Conservation (phyloP, 192 early-diverging fungal genomes). For the Entomortierella parvispora region DNA sequence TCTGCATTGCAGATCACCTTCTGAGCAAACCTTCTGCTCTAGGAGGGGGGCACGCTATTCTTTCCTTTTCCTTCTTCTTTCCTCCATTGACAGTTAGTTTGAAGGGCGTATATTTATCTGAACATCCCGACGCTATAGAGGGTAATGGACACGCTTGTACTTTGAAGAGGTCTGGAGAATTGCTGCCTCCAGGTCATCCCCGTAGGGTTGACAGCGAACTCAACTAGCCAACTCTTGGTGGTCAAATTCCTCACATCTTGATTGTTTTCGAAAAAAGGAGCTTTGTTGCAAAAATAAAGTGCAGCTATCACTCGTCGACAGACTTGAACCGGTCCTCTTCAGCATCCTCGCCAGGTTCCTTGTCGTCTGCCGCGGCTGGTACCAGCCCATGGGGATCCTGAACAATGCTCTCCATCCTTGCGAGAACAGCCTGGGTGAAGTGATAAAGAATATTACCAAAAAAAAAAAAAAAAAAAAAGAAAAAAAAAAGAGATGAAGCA, state of each 20-base stretch:
- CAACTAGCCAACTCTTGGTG: too few species aligned
- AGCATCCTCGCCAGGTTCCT: conserved; percentile 26
- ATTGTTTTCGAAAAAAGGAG: background rate
- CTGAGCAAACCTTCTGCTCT: too few species aligned
- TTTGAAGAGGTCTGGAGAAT: too few species aligned
- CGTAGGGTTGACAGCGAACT: too few species aligned
- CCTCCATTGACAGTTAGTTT: too few species aligned
- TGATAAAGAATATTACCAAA: background rate
- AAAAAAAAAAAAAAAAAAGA: background rate
- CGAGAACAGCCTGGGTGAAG: conserved; percentile 20
- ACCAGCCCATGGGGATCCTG: conserved; percentile 34
- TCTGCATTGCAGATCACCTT: too few species aligned
- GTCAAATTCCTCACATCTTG: background rate
- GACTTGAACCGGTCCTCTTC: conserved; percentile 29
- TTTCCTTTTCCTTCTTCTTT: too few species aligned
- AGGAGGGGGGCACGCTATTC: too few species aligned
- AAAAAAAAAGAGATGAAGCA: conserved; percentile 8
- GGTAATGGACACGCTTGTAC: too few species aligned
- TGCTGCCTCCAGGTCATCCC: too few species aligned
- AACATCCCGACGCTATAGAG: too few species aligned
- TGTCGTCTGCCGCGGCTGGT: conserved; percentile 5
- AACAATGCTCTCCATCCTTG: conserved; percentile 41
- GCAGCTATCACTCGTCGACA: background rate
- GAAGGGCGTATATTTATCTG: too few species aligned
- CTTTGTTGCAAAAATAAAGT: background rate